These are phyloP conservation scores for Candida michaelii DNA, from an alignment of 805 yeast species.

Conservation along the genomic window DNA sequence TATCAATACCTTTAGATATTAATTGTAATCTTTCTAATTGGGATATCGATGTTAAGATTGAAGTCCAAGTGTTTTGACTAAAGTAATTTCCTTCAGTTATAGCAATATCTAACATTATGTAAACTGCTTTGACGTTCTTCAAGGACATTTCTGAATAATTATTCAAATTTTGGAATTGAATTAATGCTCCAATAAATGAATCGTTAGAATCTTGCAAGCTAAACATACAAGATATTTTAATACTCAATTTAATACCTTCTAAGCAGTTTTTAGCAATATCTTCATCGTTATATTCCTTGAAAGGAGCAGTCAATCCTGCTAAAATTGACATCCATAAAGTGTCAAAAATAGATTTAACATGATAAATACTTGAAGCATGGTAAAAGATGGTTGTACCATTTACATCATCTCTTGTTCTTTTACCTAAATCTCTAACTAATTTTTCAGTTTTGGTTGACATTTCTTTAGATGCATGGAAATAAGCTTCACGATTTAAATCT, in stretches of 20 bases:
- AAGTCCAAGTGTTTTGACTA: conserved; percentile 69
- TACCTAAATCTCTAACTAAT: conserved; percentile 66
- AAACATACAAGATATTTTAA: conserved; percentile 80
- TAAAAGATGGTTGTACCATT: conserved; percentile 51
- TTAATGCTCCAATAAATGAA: conserved; percentile 85
- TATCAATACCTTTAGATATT: conserved; percentile 83
- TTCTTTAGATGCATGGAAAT: conserved; percentile 88
- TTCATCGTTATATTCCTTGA: conserved; percentile 80
- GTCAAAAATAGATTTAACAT: conserved; percentile 90
- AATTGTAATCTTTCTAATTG: conserved; percentile 90
- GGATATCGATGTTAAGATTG: conserved; percentile 75
- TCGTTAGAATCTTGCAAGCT: conserved; percentile 81
- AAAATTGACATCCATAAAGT: conserved; percentile 95
- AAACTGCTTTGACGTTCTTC: conserved; percentile 81
- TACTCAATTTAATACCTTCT: conserved; percentile 82
- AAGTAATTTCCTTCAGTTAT: conserved; percentile 75
- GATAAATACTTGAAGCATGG: conserved; percentile 83
- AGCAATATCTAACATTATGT: conserved; percentile 72
- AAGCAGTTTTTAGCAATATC: conserved; percentile 68
- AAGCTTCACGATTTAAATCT: conserved; percentile 75
- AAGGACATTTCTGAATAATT: conserved; percentile 73
- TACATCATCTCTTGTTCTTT: conserved; percentile 40
- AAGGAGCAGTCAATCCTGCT: conserved; percentile 92
- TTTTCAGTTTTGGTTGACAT: conserved; percentile 88
- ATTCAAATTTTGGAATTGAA: conserved; percentile 80